A percentile compares a stretch with the other conserved stretches of the same genome.
Conservation (phyloP, 2,329 filamentous ascomycete genomes). For the Sporothrix globosa region DNA sequence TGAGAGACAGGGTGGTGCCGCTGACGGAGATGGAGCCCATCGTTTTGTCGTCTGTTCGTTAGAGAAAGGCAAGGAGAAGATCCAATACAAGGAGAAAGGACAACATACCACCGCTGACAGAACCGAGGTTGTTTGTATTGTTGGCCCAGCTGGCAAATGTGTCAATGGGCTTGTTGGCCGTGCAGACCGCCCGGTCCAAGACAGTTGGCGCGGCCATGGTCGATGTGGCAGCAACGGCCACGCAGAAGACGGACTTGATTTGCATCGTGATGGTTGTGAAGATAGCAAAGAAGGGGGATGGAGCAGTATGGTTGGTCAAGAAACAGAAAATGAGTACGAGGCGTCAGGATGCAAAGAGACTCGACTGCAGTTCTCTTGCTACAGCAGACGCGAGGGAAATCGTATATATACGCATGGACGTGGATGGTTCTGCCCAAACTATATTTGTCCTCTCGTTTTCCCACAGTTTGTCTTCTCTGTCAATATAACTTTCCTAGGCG, state of each 20-base stretch:
- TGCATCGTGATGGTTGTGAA: constrained; percentile 6
- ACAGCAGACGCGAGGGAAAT: not conserved
- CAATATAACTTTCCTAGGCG: not conserved
- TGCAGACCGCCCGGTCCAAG: constrained; percentile 37
- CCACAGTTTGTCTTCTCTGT: not conserved
- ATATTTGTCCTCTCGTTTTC: not conserved
- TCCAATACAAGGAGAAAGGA: not conserved
- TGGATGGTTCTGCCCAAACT: not conserved
- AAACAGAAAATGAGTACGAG: not conserved
- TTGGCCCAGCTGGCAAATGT: constrained; percentile 40
- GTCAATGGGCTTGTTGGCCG: constrained; percentile 41
- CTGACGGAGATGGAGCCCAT: constrained; percentile 50
- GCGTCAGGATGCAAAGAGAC: not conserved
- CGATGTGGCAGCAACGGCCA: constrained; percentile 14
- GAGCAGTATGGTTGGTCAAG: no score
- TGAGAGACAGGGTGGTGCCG: constrained; percentile 53
- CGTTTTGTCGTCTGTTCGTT: constrained; percentile 39
- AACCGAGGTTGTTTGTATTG: constrained; percentile 40
- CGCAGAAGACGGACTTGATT: not conserved
- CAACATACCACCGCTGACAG: constrained; percentile 39
- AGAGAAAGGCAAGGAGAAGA: not conserved
- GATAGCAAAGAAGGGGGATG: no score
- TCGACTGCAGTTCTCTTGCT: not conserved
- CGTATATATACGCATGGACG: not conserved
- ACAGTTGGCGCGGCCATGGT: constrained; percentile 3